phyloP scores from a whole-genome alignment of 768 basidiomycete genomes.

The Amanita rimosa region DNA sequence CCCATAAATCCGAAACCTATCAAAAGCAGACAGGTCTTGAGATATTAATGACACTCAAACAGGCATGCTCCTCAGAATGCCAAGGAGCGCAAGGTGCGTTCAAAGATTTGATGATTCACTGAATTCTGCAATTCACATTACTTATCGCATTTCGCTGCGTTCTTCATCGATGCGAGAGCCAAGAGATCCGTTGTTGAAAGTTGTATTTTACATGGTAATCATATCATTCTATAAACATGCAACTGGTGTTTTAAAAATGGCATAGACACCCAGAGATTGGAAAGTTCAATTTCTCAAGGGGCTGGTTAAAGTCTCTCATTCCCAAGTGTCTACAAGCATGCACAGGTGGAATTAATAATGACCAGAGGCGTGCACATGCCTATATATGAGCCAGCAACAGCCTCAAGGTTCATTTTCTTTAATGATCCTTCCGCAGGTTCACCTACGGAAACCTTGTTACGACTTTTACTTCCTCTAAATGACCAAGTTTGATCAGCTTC shows the following conservation, averaged over 20 bases:
- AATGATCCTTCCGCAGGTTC: not conserved
- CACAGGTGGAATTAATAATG: too few relatives aligned
- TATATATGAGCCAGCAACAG: not conserved
- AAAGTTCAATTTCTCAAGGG: not conserved
- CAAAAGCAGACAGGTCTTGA: constrained; percentile 21
- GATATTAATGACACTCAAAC: constrained; percentile 64
- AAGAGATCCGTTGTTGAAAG: constrained; percentile 57
- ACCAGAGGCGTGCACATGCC: too few relatives aligned
- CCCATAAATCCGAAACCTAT: too few relatives aligned
- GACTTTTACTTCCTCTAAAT: too few relatives aligned
- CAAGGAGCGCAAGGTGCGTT: constrained; percentile 71
- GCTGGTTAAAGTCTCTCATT: too few relatives aligned
- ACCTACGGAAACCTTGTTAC: too few relatives aligned
- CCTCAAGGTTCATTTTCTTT: not conserved
- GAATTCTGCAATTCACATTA: constrained; percentile 79
- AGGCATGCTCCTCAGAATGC: constrained; percentile 66
- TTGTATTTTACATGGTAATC: constrained; percentile 17
- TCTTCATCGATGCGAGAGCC: constrained; percentile 76
- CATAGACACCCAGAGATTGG: too few relatives aligned
- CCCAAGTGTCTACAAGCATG: too few relatives aligned
- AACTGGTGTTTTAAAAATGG: constrained; percentile 12
- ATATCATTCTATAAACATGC: constrained; percentile 14
- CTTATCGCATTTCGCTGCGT: constrained; percentile 64
- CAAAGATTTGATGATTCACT: constrained; percentile 46
- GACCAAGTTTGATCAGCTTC: not conserved